Base-by-base conservation (phyloP, 176 grass and related monocot species). In the Eremochloa ophiuroides region DNA sequence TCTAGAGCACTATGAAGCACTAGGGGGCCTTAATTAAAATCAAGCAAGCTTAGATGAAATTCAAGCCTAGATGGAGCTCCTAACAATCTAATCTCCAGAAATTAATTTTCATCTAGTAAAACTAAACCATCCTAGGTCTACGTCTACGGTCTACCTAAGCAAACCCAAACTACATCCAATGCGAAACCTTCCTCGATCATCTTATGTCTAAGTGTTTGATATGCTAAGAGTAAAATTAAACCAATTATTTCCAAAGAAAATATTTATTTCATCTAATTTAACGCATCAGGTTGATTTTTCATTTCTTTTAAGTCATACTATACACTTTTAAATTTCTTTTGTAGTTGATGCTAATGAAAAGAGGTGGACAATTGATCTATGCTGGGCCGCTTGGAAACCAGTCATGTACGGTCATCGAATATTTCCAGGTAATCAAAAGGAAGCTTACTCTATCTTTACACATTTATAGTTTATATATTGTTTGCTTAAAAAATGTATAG, bases 331-430 rank as follows among this genome's bases (percentile, higher is more conserved):
- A 84, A 74, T 39, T 88, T 25, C 11, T 53, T 38, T 62, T 74
- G 30, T 65, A 97, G 94, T 33, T 97, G 22, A 74, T 97, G 85
- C 60, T 97, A 27, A 93, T 97, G 91, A 97, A 89, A 93, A 93
- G 86, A 43, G 94, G 94, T 66, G 94, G 94, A 83, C 58, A n/a
- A n/a, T n/a, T n/a, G n/a, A n/a, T n/a, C n/a, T n/a, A n/a, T n/a
- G n/a, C n/a, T n/a, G n/a, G n/a, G 33, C 65, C 84, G 4, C 70
- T 94, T 71, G 94, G 94, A 75, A 53, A 73, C 30, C 84, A 91
- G 37, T 97, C 94, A 0, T 88, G 84, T 78, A 83, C 85, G 62
- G 65, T 97, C 55, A 89, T 97, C 62, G 28, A 89, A 66, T 97
- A 97, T 87, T 97, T 97, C 47, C 86, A 93, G 94, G 94, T 78